Evolutionary conservation across 306 rosid genomes (phyloP).

Genomic region (Rosa chinensis): DNA sequence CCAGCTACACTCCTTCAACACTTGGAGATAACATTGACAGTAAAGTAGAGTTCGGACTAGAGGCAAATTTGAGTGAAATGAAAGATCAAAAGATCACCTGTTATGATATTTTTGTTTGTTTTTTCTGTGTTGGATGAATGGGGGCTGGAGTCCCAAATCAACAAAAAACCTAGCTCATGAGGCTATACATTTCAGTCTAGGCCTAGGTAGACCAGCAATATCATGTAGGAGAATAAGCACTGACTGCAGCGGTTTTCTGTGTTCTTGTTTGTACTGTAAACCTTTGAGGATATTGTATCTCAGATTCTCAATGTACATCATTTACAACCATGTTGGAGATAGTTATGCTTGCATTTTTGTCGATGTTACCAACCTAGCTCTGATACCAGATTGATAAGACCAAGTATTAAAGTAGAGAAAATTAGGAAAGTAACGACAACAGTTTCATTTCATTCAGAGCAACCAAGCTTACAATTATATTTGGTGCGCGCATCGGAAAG

Average conservation of each 20-base stretch:
- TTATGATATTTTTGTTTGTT: not conserved
- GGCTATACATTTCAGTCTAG: not conserved
- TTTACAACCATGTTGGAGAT: not conserved
- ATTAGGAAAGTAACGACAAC: not conserved
- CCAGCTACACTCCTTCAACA: not conserved
- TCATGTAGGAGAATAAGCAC: not conserved
- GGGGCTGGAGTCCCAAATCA: not conserved
- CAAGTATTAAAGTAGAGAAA: not conserved
- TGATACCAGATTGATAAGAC: not conserved
- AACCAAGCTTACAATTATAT: not conserved
- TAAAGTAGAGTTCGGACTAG: not conserved
- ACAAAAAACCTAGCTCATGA: not conserved
- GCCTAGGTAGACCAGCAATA: not conserved
- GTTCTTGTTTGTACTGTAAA: not conserved
- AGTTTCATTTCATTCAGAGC: not conserved
- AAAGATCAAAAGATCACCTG: not conserved
- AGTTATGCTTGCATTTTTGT: not conserved
- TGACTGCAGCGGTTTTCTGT: not conserved
- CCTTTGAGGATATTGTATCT: not conserved
- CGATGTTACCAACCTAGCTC: not conserved
- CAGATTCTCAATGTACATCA: not conserved
- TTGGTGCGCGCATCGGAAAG: not conserved
- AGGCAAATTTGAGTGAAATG: not conserved
- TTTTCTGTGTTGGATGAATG: not conserved
- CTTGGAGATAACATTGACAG: not conserved